A percentile compares a stretch with the other conserved stretches of the same genome.
phyloP scores from a whole-genome alignment of 768 basidiomycete species.

The Mycena polygramma region DNA sequence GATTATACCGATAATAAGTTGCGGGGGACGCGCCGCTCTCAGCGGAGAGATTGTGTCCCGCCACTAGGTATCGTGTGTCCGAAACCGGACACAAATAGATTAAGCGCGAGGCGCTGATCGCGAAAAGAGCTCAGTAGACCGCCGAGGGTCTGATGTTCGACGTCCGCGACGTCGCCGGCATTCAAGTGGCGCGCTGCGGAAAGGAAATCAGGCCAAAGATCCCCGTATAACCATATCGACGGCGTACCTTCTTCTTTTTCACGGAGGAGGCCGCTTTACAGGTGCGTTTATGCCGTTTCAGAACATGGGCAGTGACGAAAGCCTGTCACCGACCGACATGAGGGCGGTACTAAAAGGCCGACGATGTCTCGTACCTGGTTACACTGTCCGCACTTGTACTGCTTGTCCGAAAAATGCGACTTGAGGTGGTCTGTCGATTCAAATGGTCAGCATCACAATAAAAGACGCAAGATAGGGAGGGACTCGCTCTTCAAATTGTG shows the following conservation, averaged over 20 bases:
- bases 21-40: no score
- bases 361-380: no score
- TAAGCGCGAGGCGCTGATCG: no score
- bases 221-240: background rate
- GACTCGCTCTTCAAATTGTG: slow-evolving; percentile 18
- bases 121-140: no score
- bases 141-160: no score
- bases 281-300: slow-evolving; percentile 15
- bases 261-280: background rate
- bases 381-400: background rate
- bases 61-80: no score
- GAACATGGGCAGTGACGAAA: slow-evolving; percentile 16
- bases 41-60: no score
- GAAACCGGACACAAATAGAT: no score
- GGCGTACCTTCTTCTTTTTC: slow-evolving; percentile 12
- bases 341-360: no score
- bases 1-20: no score
- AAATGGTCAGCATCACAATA: background rate
- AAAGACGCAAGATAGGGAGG: background rate
- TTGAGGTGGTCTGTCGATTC: slow-evolving; percentile 22
- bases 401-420: slow-evolving; percentile 7
- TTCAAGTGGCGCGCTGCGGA: background rate
- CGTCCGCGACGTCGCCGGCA: no score
- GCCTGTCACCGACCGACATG: background rate
- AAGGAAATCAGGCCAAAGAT: background rate